Evolutionary conservation across 768 basidiomycete species (phyloP).

Genomic region (Russula sp.): DNA sequence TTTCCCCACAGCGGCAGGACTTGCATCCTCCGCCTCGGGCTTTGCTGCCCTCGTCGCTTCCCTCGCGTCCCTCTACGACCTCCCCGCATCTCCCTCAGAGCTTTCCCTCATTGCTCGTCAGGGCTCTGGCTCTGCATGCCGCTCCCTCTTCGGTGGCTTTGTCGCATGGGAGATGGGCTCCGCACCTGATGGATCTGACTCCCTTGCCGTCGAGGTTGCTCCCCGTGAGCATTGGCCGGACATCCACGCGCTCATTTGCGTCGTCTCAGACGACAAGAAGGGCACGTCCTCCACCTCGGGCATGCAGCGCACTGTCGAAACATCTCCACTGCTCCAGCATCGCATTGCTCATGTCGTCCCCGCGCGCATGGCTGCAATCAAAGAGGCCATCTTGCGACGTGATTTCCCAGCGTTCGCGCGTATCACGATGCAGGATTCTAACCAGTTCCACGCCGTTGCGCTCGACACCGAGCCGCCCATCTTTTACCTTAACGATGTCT

Average conservation of each 20-base stretch:
- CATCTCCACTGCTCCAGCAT: conserved; percentile 80
- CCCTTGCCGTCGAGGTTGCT: conserved; percentile 82
- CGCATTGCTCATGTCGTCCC: conserved; percentile 87
- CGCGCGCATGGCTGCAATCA: conserved; percentile 74
- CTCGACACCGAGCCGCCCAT: conserved; percentile 97
- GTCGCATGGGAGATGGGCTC: conserved; percentile 90
- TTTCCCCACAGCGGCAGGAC: conserved; percentile 97
- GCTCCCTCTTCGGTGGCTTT: conserved; percentile 95
- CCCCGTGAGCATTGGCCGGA: conserved; percentile 87
- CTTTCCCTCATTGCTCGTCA: conserved; percentile 95
- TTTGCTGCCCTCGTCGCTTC: conserved; percentile 94
- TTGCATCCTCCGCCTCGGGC: conserved; percentile 95
- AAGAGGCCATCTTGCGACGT: conserved; percentile 64
- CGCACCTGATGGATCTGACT: conserved; percentile 68
- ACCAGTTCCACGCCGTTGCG: conserved; percentile 97
- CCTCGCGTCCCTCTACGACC: conserved; percentile 77
- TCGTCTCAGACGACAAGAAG: conserved; percentile 95
- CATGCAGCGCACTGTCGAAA: conserved; percentile 97
- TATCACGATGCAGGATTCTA: conserved; percentile 96
- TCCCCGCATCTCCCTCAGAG: conserved; percentile 69
- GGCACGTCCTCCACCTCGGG: conserved; percentile 91
- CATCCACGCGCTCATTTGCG: conserved; percentile 94
- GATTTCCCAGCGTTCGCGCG: conserved; percentile 88
- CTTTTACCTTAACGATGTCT: conserved; percentile 99
- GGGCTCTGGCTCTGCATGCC: conserved; percentile 96